These are phyloP conservation scores for Lactifluus rugatus DNA, from an alignment of 768 basidiomycete species.

Conservation along the genomic window DNA sequence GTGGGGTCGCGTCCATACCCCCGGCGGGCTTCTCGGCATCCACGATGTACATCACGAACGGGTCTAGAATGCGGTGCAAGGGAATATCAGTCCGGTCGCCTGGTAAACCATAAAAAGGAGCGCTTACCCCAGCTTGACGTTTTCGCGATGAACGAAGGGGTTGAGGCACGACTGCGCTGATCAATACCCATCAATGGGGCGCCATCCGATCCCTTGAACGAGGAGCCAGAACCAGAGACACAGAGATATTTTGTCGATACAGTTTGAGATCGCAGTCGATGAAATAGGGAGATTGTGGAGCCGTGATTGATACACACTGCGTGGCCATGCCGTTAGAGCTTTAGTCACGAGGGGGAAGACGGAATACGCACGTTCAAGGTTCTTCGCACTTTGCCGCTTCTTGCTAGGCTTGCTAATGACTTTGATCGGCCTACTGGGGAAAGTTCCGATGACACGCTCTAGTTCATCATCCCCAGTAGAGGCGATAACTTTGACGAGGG, in stretches of 20 bases:
- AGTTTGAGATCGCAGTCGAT: slow-evolving; percentile 90
- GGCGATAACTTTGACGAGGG: slow-evolving; percentile 81
- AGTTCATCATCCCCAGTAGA: slow-evolving; percentile 70
- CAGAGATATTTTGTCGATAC: slow-evolving; percentile 95
- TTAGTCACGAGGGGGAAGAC: slow-evolving; percentile 13
- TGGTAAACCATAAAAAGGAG: slow-evolving; percentile 14
- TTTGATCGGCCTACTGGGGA: slow-evolving; percentile 92
- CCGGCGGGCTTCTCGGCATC: slow-evolving; percentile 80
- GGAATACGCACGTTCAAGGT: slow-evolving; percentile 65
- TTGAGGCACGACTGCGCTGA: slow-evolving; percentile 57
- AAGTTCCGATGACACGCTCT: slow-evolving; percentile 77
- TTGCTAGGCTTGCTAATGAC: slow-evolving; percentile 98
- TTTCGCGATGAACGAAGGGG: slow-evolving; percentile 80
- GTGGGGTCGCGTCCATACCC: slow-evolving; percentile 66
- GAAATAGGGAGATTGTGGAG: slow-evolving; percentile 90
- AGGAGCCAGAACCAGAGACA: slow-evolving; percentile 86
- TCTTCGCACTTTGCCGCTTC: slow-evolving; percentile 91
- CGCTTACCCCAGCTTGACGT: slow-evolving; percentile 80
- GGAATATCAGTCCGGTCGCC: slow-evolving; percentile 17
- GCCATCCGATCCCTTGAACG: slow-evolving; percentile 90
- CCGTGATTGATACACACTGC: slow-evolving; percentile 93
- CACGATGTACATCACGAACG: slow-evolving; percentile 96
- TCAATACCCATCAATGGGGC: slow-evolving; percentile 75
- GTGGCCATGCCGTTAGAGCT: slow-evolving; percentile 8
- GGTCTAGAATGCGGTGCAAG: slow-evolving; percentile 38